phyloP scores from a whole-genome alignment of 768 basidiomycete species.

The Rhizopogon rudus region DNA sequence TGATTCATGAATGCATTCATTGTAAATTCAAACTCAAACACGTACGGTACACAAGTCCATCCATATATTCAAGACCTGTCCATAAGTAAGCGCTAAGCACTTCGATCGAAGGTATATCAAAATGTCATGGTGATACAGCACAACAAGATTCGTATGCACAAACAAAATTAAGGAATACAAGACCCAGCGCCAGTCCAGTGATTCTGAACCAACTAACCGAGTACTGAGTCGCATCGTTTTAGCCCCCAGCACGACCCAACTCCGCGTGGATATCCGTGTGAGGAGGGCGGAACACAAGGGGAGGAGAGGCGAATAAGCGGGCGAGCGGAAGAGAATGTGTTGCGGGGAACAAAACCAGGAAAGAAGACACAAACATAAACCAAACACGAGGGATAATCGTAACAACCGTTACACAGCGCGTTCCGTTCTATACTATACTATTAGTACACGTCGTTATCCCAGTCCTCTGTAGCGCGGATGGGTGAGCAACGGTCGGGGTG shows the following conservation, averaged over 20 bases:
- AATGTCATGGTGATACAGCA: no score
- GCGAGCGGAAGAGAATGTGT: constrained; percentile 1
- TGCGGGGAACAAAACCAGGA: constrained; percentile 1
- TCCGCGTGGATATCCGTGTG: background rate
- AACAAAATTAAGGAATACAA: no score
- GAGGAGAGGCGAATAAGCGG: background rate
- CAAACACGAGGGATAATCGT: background rate
- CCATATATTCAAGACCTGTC: no score
- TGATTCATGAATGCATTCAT: no score
- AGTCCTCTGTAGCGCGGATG: constrained; percentile 33
- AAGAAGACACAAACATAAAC: constrained; percentile 1
- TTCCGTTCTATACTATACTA: constrained; percentile 10
- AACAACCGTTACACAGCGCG: constrained; percentile 6
- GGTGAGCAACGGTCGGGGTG: background rate
- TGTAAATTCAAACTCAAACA: no score
- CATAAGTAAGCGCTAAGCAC: no score
- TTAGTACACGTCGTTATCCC: constrained; percentile 47
- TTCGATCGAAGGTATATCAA: no score
- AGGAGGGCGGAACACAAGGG: background rate
- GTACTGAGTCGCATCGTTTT: no score
- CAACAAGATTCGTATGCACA: no score
- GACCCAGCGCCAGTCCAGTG: no score
- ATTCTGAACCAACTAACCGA: no score
- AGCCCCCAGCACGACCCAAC: background rate
- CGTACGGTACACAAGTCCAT: no score